phyloP scores from a whole-genome alignment of 2,329 filamentous ascomycete genomes.

The Metarhizium album region DNA sequence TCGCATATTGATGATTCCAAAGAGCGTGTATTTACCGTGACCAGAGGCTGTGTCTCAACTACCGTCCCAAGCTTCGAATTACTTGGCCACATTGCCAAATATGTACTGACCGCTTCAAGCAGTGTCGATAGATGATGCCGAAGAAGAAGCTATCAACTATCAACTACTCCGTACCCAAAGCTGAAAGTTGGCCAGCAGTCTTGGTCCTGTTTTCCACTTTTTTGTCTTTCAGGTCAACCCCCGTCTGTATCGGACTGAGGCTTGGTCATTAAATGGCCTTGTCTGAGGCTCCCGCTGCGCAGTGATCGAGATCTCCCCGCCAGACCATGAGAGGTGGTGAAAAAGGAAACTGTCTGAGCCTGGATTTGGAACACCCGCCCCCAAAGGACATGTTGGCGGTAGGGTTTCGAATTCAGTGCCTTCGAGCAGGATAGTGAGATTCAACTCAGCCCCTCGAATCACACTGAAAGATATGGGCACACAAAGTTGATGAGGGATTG shows the following conservation, averaged over 20 bases:
- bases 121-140: background rate
- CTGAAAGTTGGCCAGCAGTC: background rate
- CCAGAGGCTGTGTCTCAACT: conserved; percentile 25
- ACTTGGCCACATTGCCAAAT: conserved; percentile 20
- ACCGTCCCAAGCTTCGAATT: conserved; percentile 27
- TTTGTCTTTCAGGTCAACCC: too few relatives aligned
- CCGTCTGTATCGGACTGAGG: too few relatives aligned
- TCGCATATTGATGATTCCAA: conserved; percentile 19
- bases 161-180: too few relatives aligned
- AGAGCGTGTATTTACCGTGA: conserved; percentile 29
- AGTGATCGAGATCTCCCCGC: conserved; percentile 8
- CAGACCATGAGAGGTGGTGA: conserved; percentile 33
- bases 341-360: conserved; percentile 46
- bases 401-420: conserved; percentile 38
- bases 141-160: background rate
- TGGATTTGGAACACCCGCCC: conserved; percentile 28
- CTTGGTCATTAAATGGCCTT: too few relatives aligned
- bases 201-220: background rate
- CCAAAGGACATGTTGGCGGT: conserved; percentile 35
- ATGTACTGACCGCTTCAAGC: conserved; percentile 18
- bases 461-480: conserved; percentile 15
- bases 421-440: conserved; percentile 22
- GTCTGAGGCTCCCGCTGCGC: too few relatives aligned
- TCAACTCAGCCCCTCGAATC: conserved; percentile 20
- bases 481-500: conserved; percentile 48